Percentiles rank a stretch among this genome's conserved stretches.
Evolutionary conservation across 2,329 filamentous ascomycete genomes (phyloP).

Genomic region (Nigrograna mackinnonii): DNA sequence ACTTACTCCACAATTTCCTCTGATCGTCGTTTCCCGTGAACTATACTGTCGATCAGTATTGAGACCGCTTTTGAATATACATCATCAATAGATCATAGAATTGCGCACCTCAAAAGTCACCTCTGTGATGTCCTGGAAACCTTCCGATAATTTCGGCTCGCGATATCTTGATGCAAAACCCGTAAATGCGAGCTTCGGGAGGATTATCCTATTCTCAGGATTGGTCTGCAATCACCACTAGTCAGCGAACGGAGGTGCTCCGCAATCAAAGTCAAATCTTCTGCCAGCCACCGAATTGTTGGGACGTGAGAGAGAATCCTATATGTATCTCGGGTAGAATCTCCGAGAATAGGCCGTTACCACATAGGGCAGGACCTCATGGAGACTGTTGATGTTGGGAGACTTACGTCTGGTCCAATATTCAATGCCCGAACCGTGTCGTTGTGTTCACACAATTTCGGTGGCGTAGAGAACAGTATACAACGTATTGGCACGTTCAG

Average conservation of each 20-base stretch:
- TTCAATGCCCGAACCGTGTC: slow-evolving; percentile 76
- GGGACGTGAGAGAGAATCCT: too few species aligned
- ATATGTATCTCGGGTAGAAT: too few species aligned
- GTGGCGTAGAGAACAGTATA: slow-evolving; percentile 77
- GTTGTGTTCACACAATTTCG: slow-evolving; percentile 80
- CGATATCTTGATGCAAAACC: slow-evolving; percentile 74
- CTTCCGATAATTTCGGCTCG: slow-evolving; percentile 73
- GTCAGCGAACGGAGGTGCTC: slow-evolving; percentile 14
- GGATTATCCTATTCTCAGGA: slow-evolving; percentile 73
- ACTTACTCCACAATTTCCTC: slow-evolving; percentile 72
- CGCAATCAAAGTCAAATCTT: too few species aligned
- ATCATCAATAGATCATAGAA: background rate
- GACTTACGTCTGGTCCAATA: slow-evolving; percentile 36
- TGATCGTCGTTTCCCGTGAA: slow-evolving; percentile 73
- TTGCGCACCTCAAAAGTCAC: slow-evolving; percentile 69
- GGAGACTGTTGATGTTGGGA: slow-evolving; percentile 14
- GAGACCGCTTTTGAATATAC: background rate
- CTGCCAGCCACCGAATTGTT: too few species aligned
- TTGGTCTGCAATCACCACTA: slow-evolving; percentile 62
- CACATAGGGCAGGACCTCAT: too few species aligned
- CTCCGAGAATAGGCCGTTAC: too few species aligned
- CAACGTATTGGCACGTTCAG: slow-evolving; percentile 76
- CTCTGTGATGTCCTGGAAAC: slow-evolving; percentile 78
- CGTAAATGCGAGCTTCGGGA: slow-evolving; percentile 81
- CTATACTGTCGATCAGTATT: slow-evolving; percentile 41